These are phyloP conservation scores for Corymbia citriodora DNA, from an alignment of 441 rosid species.

Conservation along the genomic window DNA sequence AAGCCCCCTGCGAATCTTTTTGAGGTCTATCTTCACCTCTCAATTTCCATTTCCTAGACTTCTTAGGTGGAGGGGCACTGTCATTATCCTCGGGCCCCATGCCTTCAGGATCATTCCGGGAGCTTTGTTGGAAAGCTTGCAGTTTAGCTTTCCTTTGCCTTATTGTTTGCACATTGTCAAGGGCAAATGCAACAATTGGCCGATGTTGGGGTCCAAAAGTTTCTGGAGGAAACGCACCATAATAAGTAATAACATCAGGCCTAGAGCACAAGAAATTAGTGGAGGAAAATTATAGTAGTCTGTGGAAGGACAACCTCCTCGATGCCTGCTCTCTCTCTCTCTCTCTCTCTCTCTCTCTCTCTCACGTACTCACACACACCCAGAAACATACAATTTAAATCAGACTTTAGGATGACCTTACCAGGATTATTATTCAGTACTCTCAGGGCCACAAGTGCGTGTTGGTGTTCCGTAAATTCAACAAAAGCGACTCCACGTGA, in stretches of 20 bases:
- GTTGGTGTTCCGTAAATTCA: slow-evolving; percentile 78
- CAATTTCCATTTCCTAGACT: slow-evolving; percentile 37
- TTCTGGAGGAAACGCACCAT: slow-evolving; percentile 31
- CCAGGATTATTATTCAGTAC: slow-evolving; percentile 95
- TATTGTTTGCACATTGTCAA: slow-evolving; percentile 71
- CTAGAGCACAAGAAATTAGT: not conserved
- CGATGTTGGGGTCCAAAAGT: slow-evolving; percentile 79
- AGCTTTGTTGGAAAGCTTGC: slow-evolving; percentile 30
- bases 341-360: not conserved
- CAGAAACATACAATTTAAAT: not conserved
- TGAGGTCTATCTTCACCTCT: slow-evolving; percentile 17
- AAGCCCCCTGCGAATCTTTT: slow-evolving; percentile 3
- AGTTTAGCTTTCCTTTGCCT: slow-evolving; percentile 52
- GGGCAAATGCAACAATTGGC: slow-evolving; percentile 79
- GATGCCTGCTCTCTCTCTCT: not conserved
- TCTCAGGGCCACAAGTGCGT: slow-evolving; percentile 87
- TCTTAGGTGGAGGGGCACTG: slow-evolving; percentile 8
- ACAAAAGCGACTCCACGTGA: slow-evolving; percentile 90
- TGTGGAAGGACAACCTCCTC: not conserved
- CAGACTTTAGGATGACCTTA: slow-evolving; percentile 13
- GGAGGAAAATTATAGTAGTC: not conserved
- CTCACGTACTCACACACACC: not conserved
- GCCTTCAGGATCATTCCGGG: slow-evolving; percentile 12
- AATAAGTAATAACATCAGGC: not conserved
- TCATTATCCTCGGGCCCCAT: slow-evolving; percentile 12